These are phyloP conservation scores for Syzygium grande DNA, from an alignment of 345 rosid species.

Conservation along the genomic window DNA sequence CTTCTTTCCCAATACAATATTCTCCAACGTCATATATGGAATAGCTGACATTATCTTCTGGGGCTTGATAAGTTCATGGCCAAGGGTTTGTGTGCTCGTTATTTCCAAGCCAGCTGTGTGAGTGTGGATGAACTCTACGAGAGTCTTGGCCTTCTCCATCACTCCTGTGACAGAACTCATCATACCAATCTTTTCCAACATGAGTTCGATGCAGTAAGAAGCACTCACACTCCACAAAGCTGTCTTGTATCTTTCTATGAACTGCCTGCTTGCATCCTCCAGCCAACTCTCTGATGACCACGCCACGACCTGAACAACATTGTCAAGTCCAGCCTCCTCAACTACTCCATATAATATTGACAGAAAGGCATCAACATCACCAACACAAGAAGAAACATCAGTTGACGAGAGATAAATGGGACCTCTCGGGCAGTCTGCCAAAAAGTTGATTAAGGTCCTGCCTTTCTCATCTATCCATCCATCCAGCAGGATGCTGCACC, in stretches of 20 bases:
- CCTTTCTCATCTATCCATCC: conserved; percentile 51
- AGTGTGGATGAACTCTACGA: conserved; percentile 16
- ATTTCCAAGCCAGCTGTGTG: conserved; percentile 1
- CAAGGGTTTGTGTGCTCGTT: conserved; percentile 13
- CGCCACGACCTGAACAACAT: conserved; percentile 46
- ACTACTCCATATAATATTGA: conserved; percentile 27
- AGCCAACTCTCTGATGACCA: conserved; percentile 44
- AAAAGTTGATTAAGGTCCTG: conserved; percentile 32
- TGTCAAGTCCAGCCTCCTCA: conserved; percentile 38
- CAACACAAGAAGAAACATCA: conserved; percentile 21
- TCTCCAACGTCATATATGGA: conserved; percentile 12
- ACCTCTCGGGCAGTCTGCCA: conserved; percentile 47
- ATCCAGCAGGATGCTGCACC: conserved; percentile 65
- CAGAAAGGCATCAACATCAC: conserved; percentile 15
- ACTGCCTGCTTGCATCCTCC: conserved; percentile 29
- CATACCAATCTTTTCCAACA: conserved; percentile 31
- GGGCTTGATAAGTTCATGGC: conserved; percentile 19
- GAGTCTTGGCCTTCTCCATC: conserved; percentile 27
- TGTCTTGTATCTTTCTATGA: conserved; percentile 14
- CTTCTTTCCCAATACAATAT: conserved; percentile 26
- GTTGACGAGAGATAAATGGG: conserved; percentile 38
- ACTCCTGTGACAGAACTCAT: conserved; percentile 11
- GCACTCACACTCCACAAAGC: conserved; percentile 53
- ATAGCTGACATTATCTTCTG: conserved; percentile 25
- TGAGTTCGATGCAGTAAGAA: conserved; percentile 48